A percentile compares a stretch with the other conserved stretches of the same genome.
These are phyloP conservation scores for Fragilaria crotonensis DNA, from an alignment of 108 stramenopile genomes.

Conservation along the genomic window DNA sequence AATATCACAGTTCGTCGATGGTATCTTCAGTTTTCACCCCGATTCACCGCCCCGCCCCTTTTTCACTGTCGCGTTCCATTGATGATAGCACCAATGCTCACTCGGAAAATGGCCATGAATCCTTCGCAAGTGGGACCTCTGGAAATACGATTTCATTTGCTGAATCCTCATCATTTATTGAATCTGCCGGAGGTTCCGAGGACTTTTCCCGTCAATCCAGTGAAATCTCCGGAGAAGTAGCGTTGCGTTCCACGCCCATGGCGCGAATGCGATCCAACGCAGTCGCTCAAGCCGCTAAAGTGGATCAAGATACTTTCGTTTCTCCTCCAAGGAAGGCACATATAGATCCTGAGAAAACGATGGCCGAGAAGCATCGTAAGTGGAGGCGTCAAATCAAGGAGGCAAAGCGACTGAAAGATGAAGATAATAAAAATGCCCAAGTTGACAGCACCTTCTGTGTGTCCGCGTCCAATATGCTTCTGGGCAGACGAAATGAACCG, in stretches of 20 bases:
- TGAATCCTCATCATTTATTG: background rate
- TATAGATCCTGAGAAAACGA: constrained; percentile 15
- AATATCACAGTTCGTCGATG: background rate
- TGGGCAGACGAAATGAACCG: background rate
- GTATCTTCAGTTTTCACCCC: background rate
- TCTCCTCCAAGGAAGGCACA: background rate
- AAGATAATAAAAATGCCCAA: constrained; percentile 4
- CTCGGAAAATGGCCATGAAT: background rate
- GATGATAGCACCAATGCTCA: background rate
- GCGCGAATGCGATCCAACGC: constrained; percentile 3
- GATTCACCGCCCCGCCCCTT: too few relatives aligned
- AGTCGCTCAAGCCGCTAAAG: background rate
- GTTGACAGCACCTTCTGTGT: background rate
- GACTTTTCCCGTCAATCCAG: background rate
- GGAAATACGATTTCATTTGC: background rate
- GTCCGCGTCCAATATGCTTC: background rate
- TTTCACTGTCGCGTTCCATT: too few relatives aligned
- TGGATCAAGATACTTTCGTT: background rate
- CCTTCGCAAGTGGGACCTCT: background rate
- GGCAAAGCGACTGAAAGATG: constrained; percentile 10
- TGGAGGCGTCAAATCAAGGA: constrained; percentile 22
- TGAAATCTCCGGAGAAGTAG: background rate
- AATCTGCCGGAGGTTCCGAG: background rate
- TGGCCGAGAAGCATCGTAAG: constrained; percentile 16
- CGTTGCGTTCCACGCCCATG: constrained; percentile 4